These are phyloP conservation scores for Rutstroemia sp. DNA, from an alignment of 2,329 filamentous ascomycete genomes.

Conservation along the genomic window DNA sequence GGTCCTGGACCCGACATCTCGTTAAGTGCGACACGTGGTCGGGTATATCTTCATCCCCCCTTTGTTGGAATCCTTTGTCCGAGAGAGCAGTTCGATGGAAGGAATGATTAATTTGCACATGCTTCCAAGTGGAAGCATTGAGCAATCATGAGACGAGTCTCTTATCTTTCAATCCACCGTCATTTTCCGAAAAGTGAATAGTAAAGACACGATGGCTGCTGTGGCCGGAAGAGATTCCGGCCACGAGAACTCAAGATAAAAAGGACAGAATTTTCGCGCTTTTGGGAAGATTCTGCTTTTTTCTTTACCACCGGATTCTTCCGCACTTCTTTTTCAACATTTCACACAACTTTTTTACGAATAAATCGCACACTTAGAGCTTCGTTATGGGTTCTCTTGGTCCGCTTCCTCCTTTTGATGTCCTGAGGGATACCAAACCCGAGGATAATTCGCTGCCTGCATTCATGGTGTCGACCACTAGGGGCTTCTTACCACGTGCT, in stretches of 20 bases:
- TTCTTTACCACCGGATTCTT: slow-evolving; percentile 4
- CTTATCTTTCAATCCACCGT: slow-evolving; percentile 18
- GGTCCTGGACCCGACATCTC: not conserved
- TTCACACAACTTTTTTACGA: slow-evolving; percentile 2
- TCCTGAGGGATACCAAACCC: slow-evolving; percentile 56
- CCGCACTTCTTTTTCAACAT: not conserved
- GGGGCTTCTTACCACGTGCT: slow-evolving; percentile 66
- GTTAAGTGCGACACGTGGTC: slow-evolving; percentile 1
- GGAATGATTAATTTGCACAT: not conserved
- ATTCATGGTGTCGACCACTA: slow-evolving; percentile 71
- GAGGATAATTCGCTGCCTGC: slow-evolving; percentile 57
- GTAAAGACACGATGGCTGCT: slow-evolving; percentile 12
- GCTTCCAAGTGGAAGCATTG: not conserved
- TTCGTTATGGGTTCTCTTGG: slow-evolving; percentile 27
- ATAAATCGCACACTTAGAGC: not conserved
- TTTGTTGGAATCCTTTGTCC: not conserved
- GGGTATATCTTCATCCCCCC: slow-evolving; percentile 6
- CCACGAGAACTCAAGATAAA: slow-evolving; percentile 21
- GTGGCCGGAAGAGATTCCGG: slow-evolving; percentile 28
- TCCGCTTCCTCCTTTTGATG: slow-evolving; percentile 40
- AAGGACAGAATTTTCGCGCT: slow-evolving; percentile 17
- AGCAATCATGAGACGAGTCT: slow-evolving; percentile 10
- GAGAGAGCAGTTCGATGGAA: not conserved
- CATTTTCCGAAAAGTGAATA: slow-evolving; percentile 9
- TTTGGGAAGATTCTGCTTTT: slow-evolving; percentile 13